These are phyloP conservation scores for Haplosporangium gracile DNA, from an alignment of 192 early-diverging fungal genomes.

Conservation along the genomic window DNA sequence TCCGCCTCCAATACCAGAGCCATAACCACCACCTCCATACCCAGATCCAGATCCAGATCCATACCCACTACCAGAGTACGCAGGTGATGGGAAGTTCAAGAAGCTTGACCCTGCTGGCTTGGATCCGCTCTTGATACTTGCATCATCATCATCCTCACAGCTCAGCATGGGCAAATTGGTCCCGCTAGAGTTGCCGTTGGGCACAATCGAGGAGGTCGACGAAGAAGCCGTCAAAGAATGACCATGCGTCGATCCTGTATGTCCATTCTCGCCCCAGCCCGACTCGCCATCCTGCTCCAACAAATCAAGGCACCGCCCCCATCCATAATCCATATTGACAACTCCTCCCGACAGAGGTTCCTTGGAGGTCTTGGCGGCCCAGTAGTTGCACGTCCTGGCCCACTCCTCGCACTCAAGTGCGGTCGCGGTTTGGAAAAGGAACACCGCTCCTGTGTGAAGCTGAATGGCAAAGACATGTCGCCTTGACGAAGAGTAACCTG, in stretches of 20 bases:
- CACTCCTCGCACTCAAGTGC: conserved; percentile 81
- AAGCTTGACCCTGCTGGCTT: conserved; percentile 1
- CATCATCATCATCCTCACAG: conserved; percentile 13
- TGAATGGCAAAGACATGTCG: conserved; percentile 89
- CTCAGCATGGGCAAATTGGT: not conserved
- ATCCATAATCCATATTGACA: conserved; percentile 93
- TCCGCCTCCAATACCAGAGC: conserved; percentile 33
- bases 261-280: not conserved
- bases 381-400: conserved; percentile 91
- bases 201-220: not conserved
- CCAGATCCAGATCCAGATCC: no score
- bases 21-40: conserved; percentile 30
- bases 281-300: conserved; percentile 5
- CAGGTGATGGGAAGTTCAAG: conserved; percentile 17
- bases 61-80: conserved; percentile 30
- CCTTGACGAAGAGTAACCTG: conserved; percentile 81
- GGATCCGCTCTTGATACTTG: not conserved
- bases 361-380: conserved; percentile 90
- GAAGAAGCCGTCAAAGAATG: conserved; percentile 5
- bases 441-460: conserved; percentile 80
- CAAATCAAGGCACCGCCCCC: conserved; percentile 68
- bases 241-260: not conserved
- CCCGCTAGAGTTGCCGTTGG: conserved; percentile 10
- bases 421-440: conserved; percentile 85
- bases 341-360: conserved; percentile 89